Evolutionary conservation across 768 basidiomycete species (phyloP), one percentile per base, ranked within the genome.

Genomic region (Leucogyrophana mollusca): DNA sequence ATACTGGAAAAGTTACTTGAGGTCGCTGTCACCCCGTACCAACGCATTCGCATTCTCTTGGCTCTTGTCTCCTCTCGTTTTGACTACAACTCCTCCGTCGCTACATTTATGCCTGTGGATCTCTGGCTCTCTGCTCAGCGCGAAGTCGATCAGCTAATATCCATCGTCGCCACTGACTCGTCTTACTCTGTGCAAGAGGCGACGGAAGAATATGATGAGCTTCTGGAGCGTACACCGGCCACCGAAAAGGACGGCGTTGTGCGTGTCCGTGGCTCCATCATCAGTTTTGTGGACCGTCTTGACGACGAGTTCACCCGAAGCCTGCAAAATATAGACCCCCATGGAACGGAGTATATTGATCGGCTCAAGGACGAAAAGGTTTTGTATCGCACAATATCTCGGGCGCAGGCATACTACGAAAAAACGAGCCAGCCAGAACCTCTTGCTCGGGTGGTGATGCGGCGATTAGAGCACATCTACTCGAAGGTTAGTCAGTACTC

Each of bases 251-350:
- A 77, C 52, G 86, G 88, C 9, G 60, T 85, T 36, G 93, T 98
- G 47, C 79, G 83, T 49, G 87, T 99, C 49, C 87, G 95, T 42
- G 96, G 96, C 34, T 95, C 90, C 61, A 82, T 99, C 65, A 95
- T 98, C 67, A 91, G 90, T 61, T 91, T 96, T 56, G 81, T 99
- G 38, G 96, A 99, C 65, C 85, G 94, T 43, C 70, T 99, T 38
- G 96, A 98, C 63, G 96, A 98, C 57, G 96, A 99, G 69, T 99
- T 99, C 65, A 97, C 94, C 35, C 90, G 90, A 61, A 94, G 91
- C 58, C 70, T 99, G 25, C 96, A 98, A 79, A 93, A 97, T 60
- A 93, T 96, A 53, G 96, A 99, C 59, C 95, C 96, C 7, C 96
- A 99, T 62, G 94, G 96, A 2, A 92, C 90, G n/a, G 96, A 99